Evolutionary conservation across 768 basidiomycete species (phyloP).

Genomic region (Hygrocybe punicea): DNA sequence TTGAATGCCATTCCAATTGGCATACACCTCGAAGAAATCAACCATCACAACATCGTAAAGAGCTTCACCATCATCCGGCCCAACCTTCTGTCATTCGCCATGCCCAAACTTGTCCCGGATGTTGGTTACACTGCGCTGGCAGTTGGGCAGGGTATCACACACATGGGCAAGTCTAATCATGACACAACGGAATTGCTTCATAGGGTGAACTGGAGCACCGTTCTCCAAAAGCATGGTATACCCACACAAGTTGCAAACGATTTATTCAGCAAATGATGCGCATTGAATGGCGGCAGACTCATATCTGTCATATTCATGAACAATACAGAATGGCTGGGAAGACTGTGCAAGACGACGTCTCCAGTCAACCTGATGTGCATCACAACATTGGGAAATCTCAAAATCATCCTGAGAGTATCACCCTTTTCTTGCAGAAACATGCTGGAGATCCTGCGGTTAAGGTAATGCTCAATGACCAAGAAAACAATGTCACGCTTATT

Average conservation of each 20-base stretch:
- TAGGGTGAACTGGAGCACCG: conserved; percentile 4
- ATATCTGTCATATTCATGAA: background rate
- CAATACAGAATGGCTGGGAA: background rate
- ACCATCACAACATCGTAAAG: no score
- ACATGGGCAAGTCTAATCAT: no score
- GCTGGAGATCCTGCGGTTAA: conserved; percentile 17
- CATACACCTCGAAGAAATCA: no score
- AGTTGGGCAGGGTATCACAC: no score
- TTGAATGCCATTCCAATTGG: no score
- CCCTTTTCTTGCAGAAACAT: background rate
- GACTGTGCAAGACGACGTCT: background rate
- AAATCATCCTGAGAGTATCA: background rate
- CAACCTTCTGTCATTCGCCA: no score
- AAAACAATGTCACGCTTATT: no score
- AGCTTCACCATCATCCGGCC: no score
- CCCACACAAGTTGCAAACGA: background rate
- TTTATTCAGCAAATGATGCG: background rate
- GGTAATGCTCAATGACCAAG: conserved; percentile 1
- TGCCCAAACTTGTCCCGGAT: no score
- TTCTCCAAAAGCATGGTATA: background rate
- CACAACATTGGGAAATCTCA: no score
- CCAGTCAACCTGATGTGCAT: background rate
- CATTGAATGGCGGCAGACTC: background rate
- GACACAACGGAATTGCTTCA: no score
- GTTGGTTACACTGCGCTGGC: no score